Percentiles rank a stretch among this genome's conserved stretches.
phyloP scores from a whole-genome alignment of 164 flowering plant genomes.

The Vitis amurensis region DNA sequence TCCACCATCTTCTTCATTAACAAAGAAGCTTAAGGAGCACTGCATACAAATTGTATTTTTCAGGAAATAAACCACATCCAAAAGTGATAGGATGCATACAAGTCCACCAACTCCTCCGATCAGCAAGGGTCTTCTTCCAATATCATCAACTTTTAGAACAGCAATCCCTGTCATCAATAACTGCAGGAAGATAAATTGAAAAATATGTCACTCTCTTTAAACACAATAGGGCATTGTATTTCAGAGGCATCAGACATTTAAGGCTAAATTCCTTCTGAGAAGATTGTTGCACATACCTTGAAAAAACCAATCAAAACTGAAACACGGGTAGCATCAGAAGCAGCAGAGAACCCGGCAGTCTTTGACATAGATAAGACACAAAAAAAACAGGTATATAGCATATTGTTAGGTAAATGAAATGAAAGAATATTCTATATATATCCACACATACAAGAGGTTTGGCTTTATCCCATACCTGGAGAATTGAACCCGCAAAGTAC shows the following conservation, averaged over 20 bases:
- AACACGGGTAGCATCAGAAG: constrained; percentile 89
- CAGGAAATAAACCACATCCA: background rate
- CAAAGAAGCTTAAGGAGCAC: background rate
- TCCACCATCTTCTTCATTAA: background rate
- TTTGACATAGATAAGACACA: constrained; percentile 10
- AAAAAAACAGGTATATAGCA: background rate
- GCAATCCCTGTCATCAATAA: constrained; percentile 89
- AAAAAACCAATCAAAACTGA: constrained; percentile 84
- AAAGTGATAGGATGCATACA: constrained; percentile 40
- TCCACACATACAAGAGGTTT: background rate
- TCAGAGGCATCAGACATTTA: background rate
- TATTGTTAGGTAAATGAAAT: background rate
- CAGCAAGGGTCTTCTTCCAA: constrained; percentile 86
- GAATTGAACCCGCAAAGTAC: constrained; percentile 95
- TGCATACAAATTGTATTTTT: background rate
- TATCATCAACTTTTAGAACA: constrained; percentile 84
- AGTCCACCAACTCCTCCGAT: constrained; percentile 89
- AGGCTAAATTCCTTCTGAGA: background rate
- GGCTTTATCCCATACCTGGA: constrained; percentile 57
- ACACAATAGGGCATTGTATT: background rate
- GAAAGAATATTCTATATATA: background rate
- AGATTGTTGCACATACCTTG: constrained; percentile 50
- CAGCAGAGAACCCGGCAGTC: constrained; percentile 97
- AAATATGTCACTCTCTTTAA: background rate
- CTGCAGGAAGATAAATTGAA: constrained; percentile 39